Conservation (phyloP, 2,329 filamentous ascomycete genomes). For the Neodidymelliopsis sp. region DNA sequence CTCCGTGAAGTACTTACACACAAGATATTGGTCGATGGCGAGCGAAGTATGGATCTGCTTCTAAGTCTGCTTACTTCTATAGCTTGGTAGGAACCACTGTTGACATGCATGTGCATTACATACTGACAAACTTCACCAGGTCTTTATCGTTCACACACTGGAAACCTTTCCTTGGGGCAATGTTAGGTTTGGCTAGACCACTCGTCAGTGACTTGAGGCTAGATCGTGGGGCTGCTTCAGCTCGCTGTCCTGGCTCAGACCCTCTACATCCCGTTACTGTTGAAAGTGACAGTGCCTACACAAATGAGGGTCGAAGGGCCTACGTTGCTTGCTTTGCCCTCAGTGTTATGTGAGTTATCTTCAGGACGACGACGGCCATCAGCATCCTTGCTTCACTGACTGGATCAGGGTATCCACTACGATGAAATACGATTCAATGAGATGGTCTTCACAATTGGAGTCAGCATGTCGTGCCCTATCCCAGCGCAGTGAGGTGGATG, state of each 20-base stretch:
- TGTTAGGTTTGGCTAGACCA: slow-evolving; percentile 23
- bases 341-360: slow-evolving; percentile 45
- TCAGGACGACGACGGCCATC: not conserved
- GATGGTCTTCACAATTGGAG: slow-evolving; percentile 67
- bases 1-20: slow-evolving; percentile 26
- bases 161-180: slow-evolving; percentile 26
- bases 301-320: slow-evolving; percentile 60
- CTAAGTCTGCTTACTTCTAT: slow-evolving; percentile 29
- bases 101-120: not conserved
- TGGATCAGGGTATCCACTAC: slow-evolving; percentile 28
- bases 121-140: slow-evolving; percentile 12
- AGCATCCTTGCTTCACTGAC: not conserved
- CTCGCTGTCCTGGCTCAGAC: slow-evolving; percentile 12
- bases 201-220: slow-evolving; percentile 30
- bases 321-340: slow-evolving; percentile 59
- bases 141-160: slow-evolving; percentile 28
- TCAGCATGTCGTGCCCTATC: slow-evolving; percentile 55
- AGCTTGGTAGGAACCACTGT: slow-evolving; percentile 23
- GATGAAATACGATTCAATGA: slow-evolving; percentile 55
- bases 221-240: slow-evolving; percentile 20
- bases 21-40: slow-evolving; percentile 31
- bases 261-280: slow-evolving; percentile 13
- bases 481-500: slow-evolving; percentile 52
- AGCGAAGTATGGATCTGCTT: slow-evolving; percentile 34
- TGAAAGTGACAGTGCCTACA: slow-evolving; percentile 29